phyloP scores from a whole-genome alignment of 129 eudicot species.

The Centrapalus pauciflorus region DNA sequence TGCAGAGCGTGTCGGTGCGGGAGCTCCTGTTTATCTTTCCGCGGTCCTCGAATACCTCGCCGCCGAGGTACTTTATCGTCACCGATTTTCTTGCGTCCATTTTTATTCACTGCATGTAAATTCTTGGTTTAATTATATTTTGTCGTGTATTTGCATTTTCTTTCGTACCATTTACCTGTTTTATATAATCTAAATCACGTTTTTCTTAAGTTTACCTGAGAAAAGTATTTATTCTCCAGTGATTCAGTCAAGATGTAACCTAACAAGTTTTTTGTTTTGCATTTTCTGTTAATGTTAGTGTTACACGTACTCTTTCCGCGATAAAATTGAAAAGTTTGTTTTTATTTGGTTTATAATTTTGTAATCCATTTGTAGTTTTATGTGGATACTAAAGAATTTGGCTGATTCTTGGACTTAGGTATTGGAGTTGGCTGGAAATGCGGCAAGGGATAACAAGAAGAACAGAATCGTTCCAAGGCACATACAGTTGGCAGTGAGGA shows the following conservation, averaged over 20 bases:
- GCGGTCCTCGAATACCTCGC: slow-evolving; percentile 80
- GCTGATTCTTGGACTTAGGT: slow-evolving; percentile 35
- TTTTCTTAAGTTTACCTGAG: not conserved
- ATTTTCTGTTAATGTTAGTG: too few species aligned
- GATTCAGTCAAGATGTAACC: not conserved
- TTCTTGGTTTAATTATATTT: too few species aligned
- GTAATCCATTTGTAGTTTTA: not conserved
- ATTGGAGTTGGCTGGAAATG: slow-evolving; percentile 74
- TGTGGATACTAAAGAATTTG: too few species aligned
- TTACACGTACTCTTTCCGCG: too few species aligned
- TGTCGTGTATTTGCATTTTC: not conserved
- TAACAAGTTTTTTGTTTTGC: not conserved
- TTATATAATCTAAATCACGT: not conserved
- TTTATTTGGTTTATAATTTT: not conserved
- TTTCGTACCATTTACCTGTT: too few species aligned
- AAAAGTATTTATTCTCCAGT: not conserved
- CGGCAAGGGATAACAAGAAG: slow-evolving; percentile 80
- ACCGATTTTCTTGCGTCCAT: not conserved
- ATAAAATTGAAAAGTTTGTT: too few species aligned
- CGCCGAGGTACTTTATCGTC: slow-evolving; percentile 45
- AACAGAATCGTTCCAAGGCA: slow-evolving; percentile 61
- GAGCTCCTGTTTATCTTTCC: slow-evolving; percentile 69
- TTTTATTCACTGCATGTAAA: not conserved
- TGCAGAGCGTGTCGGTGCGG: slow-evolving; percentile 73
- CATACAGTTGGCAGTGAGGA: slow-evolving; percentile 77